phyloP scores from a whole-genome alignment of 108 stramenopile species.

The Skeletonema marinoi region DNA sequence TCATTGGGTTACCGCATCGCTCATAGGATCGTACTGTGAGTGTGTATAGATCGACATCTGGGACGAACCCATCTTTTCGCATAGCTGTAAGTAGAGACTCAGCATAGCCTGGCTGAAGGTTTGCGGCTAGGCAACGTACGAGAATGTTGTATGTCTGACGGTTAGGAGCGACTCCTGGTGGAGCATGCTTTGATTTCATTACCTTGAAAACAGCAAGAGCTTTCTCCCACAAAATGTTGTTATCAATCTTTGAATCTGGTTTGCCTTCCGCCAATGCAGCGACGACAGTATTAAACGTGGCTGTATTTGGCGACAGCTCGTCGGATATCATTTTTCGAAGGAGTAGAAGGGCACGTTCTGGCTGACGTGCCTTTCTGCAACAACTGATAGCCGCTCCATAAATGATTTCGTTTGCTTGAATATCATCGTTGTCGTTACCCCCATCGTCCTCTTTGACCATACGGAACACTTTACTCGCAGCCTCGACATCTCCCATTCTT shows the following conservation, averaged over 20 bases:
- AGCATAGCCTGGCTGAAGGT: conserved; percentile 60
- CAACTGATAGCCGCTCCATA: conserved; percentile 86
- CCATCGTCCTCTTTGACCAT: conserved; percentile 46
- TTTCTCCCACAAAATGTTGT: conserved; percentile 44
- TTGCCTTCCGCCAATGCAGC: conserved; percentile 64
- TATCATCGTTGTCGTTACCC: conserved; percentile 7
- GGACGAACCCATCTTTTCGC: conserved; percentile 71
- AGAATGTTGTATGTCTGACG: conserved; percentile 80
- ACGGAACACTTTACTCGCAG: conserved; percentile 66
- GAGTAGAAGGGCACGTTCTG: conserved; percentile 65
- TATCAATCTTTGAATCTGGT: conserved; percentile 9
- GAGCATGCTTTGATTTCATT: conserved; percentile 56
- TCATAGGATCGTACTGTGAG: conserved; percentile 77
- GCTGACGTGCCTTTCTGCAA: conserved; percentile 69
- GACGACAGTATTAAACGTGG: conserved; percentile 80
- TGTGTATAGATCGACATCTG: conserved; percentile 83
- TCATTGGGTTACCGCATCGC: conserved; percentile 70
- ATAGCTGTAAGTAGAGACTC: conserved; percentile 69
- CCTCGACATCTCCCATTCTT: conserved; percentile 63
- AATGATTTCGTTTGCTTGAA: conserved; percentile 74
- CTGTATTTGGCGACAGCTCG: conserved; percentile 73
- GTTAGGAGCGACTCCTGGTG: conserved; percentile 51
- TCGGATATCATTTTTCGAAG: conserved; percentile 79
- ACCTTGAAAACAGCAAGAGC: conserved; percentile 70
- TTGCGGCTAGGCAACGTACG: conserved; percentile 60